Evolutionary conservation across 352 stramenopile species (phyloP).

Genomic region (Phytophthora boehmeriae): DNA sequence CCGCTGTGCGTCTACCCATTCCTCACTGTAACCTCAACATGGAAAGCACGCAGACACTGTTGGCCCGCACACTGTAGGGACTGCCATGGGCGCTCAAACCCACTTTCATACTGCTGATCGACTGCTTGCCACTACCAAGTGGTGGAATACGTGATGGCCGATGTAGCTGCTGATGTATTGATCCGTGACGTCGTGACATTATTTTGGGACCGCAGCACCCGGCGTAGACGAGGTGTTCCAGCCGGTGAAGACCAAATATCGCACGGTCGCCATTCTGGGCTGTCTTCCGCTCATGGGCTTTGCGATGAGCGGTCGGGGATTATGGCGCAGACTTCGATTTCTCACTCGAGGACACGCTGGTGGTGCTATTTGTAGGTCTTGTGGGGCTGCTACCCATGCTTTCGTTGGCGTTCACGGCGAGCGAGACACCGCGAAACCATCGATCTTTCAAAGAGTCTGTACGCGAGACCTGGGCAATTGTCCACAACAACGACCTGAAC

Average conservation of each 20-base stretch:
- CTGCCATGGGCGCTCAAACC: slow-evolving; percentile 64
- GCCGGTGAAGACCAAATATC: slow-evolving; percentile 40
- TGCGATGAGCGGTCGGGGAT: slow-evolving; percentile 54
- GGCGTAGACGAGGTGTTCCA: slow-evolving; percentile 35
- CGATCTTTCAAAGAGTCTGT: slow-evolving; percentile 31
- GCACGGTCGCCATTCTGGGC: slow-evolving; percentile 40
- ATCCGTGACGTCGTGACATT: slow-evolving; percentile 36
- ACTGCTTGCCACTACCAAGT: slow-evolving; percentile 34
- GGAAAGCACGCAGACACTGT: slow-evolving; percentile 67
- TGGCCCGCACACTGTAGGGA: slow-evolving; percentile 49
- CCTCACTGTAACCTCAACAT: slow-evolving; percentile 74
- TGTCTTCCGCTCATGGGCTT: slow-evolving; percentile 65
- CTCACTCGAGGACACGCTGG: slow-evolving; percentile 48
- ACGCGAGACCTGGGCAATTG: slow-evolving; percentile 36
- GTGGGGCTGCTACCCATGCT: slow-evolving; percentile 34
- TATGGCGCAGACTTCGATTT: slow-evolving; percentile 75
- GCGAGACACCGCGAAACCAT: slow-evolving; percentile 16
- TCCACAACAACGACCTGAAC: slow-evolving; percentile 45
- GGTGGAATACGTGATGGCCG: slow-evolving; percentile 77
- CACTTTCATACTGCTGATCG: slow-evolving; percentile 44
- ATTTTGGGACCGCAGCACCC: slow-evolving; percentile 10
- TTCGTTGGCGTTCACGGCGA: slow-evolving; percentile 34
- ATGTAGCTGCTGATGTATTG: slow-evolving; percentile 77
- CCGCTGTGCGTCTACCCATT: slow-evolving; percentile 52
- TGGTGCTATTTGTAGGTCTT: slow-evolving; percentile 50